phyloP scores from a whole-genome alignment of 768 basidiomycete species.

The Suillus subaureus region DNA sequence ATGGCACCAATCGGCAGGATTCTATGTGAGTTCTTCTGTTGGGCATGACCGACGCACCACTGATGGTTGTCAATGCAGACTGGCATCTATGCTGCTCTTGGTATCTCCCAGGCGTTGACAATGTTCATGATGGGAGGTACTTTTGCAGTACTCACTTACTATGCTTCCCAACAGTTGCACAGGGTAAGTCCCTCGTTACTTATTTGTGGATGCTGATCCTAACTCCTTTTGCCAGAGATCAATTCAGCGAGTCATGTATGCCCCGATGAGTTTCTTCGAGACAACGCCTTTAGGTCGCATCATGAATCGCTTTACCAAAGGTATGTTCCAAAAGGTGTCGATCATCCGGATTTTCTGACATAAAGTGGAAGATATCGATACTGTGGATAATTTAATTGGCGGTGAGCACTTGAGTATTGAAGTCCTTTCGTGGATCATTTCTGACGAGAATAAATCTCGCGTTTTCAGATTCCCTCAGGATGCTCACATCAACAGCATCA shows the following conservation, averaged over 20 bases:
- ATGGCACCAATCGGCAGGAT: constrained; percentile 60
- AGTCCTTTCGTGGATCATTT: not conserved
- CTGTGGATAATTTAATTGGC: constrained; percentile 73
- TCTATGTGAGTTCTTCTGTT: constrained; percentile 57
- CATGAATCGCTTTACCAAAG: constrained; percentile 89
- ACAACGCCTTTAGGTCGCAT: constrained; percentile 88
- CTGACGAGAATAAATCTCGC: not conserved
- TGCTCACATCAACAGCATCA: constrained; percentile 65
- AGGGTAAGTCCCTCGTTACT: constrained; percentile 38
- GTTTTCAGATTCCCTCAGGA: constrained; percentile 64
- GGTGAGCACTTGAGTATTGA: constrained; percentile 23
- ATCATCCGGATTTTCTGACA: not conserved
- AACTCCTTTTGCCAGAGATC: constrained; percentile 45
- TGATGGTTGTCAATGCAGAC: constrained; percentile 47
- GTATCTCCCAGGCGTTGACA: constrained; percentile 67
- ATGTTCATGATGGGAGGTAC: constrained; percentile 68
- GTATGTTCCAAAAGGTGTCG: constrained; percentile 32
- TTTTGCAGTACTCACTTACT: constrained; percentile 72
- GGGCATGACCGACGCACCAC: constrained; percentile 30
- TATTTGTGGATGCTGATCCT: not conserved
- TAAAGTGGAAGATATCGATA: constrained; percentile 62
- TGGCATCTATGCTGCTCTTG: constrained; percentile 78
- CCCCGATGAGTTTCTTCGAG: constrained; percentile 91
- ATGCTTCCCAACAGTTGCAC: constrained; percentile 74
- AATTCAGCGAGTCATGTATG: constrained; percentile 72